Base-by-base conservation (phyloP, 345 rosid genomes). In the Kandelia obovata region DNA sequence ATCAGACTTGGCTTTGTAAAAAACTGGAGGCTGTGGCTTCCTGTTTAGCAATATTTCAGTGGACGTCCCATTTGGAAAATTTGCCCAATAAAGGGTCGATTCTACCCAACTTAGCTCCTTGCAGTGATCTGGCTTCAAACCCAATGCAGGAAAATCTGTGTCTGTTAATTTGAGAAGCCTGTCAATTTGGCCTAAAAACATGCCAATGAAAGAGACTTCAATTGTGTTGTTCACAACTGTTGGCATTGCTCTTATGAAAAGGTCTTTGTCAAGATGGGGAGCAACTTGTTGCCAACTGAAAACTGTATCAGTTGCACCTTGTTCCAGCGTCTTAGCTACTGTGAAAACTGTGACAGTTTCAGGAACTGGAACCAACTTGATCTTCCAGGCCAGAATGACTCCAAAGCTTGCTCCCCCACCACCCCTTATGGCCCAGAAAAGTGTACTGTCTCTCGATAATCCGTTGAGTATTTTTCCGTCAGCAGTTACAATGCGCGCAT, bases 361-460 rank as follows among this genome's bases (percentile, higher is more conserved):
- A 1, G 77, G 77, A 0, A 73, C 68, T 1, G 67, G 72, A 21
- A 73, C 77, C 23, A 73, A 47, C 1, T 62, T 67, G 19, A 73
- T 55, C 62, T 73, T 73, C 77, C 77, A 73, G 5, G 67, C 31
- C 39, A 63, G 21, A 16, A 73, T 62, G 25, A 73, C 62, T 5
- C 77, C 77, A 49, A 73, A 73, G 46, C 68, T 73, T 19, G 32
- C 77, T 30, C 72, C 77, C 0, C 63, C 72, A 1, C 77, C 77
- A 5, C 77, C 77, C 43, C 77, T 53, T 3, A 67, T 73, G 0
- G 77, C 77, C 77, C 77, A 73, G 26, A 73, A 73, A 10, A 67
- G 28, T 67, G 62, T 68, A 9, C 67, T 71, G 5, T 71, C 72
- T 58, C 55, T 67, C 0, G 58, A 56, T 7, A 61, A 34, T 1